Evolutionary conservation across 306 rosid species (phyloP), one percentile per base, ranked within the genome.

Genomic region (Pueraria montana): DNA sequence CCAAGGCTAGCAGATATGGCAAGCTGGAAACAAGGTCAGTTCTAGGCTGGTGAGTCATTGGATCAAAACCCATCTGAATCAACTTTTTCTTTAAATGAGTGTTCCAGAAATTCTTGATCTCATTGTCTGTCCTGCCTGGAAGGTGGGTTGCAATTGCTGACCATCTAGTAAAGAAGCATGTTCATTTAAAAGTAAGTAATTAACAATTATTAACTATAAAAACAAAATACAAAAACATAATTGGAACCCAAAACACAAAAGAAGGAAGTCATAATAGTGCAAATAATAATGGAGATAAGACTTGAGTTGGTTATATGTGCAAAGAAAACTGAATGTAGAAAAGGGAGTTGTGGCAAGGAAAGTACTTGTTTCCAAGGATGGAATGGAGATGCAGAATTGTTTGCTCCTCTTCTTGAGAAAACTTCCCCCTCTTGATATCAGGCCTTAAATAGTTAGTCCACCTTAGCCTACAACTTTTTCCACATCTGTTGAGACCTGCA

Each of bases 381-480:
- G 97, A 92, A 90, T 94, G 98, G 68, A 94, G 97, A 84, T 91
- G 94, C 20, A 94, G 82, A 87, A 94, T 94, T 34, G 91, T 87
- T 85, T 91, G 96, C 86, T 94, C 94, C 76, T 94, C 98, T 17
- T 92, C 92, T 84, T 90, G 84, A 76, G 98, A 90, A 84, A 94
- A 94, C 7, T 92, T 92, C 3, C 98, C 98, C 80, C 98, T 87
- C 86, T 94, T 94, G 84, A 94, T 92, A 63, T 89, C 98, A 46
- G 98, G 98, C 86, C 97, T 85, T 74, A 94, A 83, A 89, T 94
- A 94, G 55, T 94, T 94, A 20, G 97, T 94, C 98, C 98, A 94
- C 80, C 98, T 87, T 68, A 94, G 81, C 68, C 98, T 90, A 34
- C 97, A 94, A 82, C 97, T 94, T 81, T 94, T 94, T 66, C 98